phyloP scores from a whole-genome alignment of 352 stramenopile genomes.

The Phytopythium chamaehyphon region DNA sequence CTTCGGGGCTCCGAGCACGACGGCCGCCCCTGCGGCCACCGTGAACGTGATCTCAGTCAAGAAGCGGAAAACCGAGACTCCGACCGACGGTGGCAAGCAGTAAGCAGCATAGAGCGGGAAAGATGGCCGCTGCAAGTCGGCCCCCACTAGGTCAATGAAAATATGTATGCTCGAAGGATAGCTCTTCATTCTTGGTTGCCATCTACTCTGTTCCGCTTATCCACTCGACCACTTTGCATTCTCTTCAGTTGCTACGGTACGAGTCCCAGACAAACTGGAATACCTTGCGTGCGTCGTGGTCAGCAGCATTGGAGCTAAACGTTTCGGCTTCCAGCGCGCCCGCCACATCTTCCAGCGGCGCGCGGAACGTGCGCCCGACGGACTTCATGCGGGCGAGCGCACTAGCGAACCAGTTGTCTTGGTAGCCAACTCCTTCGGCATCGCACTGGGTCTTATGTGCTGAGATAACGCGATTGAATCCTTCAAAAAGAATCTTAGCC shows the following conservation, averaged over 20 bases:
- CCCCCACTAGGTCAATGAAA: not conserved
- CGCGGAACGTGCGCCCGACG: constrained; percentile 53
- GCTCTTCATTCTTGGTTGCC: not conserved
- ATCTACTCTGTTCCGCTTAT: not conserved
- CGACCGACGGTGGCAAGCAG: constrained; percentile 4
- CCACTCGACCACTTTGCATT: not conserved
- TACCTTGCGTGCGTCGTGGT: constrained; percentile 70
- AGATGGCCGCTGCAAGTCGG: not conserved
- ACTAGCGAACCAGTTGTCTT: constrained; percentile 82
- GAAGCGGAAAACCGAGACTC: constrained; percentile 40
- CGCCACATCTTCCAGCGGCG: constrained; percentile 43
- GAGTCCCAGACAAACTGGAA: constrained; percentile 69
- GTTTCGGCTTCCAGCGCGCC: constrained; percentile 49
- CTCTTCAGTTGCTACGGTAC: constrained; percentile 47
- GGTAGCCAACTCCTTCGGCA: constrained; percentile 58
- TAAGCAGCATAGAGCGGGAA: not conserved
- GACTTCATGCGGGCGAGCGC: constrained; percentile 68
- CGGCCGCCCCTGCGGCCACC: constrained; percentile 12
- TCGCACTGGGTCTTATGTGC: constrained; percentile 80
- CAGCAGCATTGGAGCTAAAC: constrained; percentile 45
- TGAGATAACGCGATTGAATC: constrained; percentile 66
- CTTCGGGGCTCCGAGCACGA: constrained; percentile 35
- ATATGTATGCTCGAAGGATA: not conserved
- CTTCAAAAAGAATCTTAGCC: constrained; percentile 52
- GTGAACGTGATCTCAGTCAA: constrained; percentile 76